Conservation (phyloP, 78 protist genomes). For the Emiliania huxleyi region DNA sequence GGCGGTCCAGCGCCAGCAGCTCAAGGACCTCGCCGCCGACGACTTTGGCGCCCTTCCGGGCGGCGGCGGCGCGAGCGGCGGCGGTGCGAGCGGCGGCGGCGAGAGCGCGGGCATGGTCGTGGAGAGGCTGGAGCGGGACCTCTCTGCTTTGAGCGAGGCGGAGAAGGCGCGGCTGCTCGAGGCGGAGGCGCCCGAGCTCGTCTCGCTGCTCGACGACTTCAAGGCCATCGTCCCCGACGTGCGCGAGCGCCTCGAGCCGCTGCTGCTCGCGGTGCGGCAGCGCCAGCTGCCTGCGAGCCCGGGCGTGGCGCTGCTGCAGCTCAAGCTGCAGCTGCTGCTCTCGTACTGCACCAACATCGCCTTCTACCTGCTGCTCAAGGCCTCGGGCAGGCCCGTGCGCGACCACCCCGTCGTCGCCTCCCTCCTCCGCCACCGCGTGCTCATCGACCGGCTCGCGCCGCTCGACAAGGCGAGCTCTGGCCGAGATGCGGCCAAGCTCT, state of each 20-base stretch:
- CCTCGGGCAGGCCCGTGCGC: conserved; percentile 68
- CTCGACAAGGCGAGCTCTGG: too few species aligned
- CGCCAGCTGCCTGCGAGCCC: conserved; percentile 49
- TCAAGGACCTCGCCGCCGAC: background rate
- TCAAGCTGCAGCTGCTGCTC: conserved; percentile 63
- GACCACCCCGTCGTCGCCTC: conserved; percentile 84
- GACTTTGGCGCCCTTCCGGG: conserved; percentile 19
- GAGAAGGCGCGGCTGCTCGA: background rate
- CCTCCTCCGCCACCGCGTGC: conserved; percentile 69
- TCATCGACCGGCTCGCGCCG: conserved; percentile 73
- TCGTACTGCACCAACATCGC: conserved; percentile 76
- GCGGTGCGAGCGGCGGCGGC: background rate
- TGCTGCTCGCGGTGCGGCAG: conserved; percentile 30
- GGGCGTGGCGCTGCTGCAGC: conserved; percentile 63
- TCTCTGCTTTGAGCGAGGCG: background rate
- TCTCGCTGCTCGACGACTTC: background rate
- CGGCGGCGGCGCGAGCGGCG: background rate
- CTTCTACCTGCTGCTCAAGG: conserved; percentile 79
- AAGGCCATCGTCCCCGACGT: background rate
- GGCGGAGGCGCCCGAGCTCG: background rate
- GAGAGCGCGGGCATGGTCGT: background rate
- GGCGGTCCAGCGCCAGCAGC: conserved; percentile 13
- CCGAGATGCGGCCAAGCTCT: too few species aligned
- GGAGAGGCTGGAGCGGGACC: background rate
- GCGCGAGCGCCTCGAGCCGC: conserved; percentile 54